A percentile compares a stretch with the other conserved stretches of the same genome.
These are phyloP conservation scores for Crassisporium funariophilum DNA, from an alignment of 768 basidiomycete species.

Conservation along the genomic window DNA sequence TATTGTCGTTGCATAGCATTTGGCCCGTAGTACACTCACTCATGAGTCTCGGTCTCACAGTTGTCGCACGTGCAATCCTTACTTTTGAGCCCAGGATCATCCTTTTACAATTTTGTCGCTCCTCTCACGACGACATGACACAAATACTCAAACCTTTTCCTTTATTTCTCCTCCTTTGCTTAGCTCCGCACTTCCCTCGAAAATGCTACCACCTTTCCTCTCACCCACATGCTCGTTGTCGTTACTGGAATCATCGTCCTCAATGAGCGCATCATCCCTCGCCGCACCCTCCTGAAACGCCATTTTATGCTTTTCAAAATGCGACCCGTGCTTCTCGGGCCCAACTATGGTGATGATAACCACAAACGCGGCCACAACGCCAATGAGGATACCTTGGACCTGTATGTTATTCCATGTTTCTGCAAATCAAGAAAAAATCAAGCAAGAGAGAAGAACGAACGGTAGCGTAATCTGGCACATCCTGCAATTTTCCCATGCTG, in stretches of 20 bases:
- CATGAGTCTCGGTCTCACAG: too few species aligned
- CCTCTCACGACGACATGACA: too few species aligned
- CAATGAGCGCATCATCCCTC: conserved; percentile 38
- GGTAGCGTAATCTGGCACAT: conserved; percentile 67
- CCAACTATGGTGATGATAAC: conserved; percentile 78
- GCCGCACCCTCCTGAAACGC: conserved; percentile 79
- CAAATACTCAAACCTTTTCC: too few species aligned
- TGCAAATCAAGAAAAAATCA: background rate
- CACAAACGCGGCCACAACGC: conserved; percentile 76
- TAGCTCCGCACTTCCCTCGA: too few species aligned
- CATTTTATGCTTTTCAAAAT: conserved; percentile 82
- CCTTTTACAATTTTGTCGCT: too few species aligned
- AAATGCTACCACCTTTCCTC: conserved; percentile 14
- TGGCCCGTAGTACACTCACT: too few species aligned
- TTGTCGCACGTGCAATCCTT: too few species aligned
- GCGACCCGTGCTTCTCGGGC: conserved; percentile 72
- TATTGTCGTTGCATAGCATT: too few species aligned
- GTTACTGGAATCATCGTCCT: conserved; percentile 10
- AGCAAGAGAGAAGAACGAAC: conserved; percentile 22
- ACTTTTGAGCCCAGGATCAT: too few species aligned
- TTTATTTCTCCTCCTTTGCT: too few species aligned
- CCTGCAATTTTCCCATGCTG: conserved; percentile 40
- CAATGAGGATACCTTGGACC: conserved; percentile 89
- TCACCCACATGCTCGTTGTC: too few species aligned
- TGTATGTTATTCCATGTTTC: conserved; percentile 24